Conservation (phyloP, 202 grass and related monocot species). For the Musa balbisiana region DNA sequence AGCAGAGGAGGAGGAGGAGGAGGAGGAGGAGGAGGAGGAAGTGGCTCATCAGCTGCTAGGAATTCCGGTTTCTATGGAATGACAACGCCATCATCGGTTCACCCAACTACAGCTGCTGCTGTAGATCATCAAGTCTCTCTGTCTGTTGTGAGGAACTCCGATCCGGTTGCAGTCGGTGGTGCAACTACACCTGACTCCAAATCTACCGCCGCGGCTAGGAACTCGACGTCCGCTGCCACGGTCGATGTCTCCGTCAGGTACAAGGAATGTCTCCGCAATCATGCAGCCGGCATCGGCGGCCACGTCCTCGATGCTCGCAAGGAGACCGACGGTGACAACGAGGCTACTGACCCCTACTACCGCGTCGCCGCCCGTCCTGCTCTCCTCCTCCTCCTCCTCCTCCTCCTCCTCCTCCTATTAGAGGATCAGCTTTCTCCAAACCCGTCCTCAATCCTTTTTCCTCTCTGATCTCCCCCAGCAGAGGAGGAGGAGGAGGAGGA, state of each 20-base stretch:
- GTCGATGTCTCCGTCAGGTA: background rate
- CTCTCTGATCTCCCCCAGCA: background rate
- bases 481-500: conserved; percentile 4
- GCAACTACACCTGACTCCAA: background rate
- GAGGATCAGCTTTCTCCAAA: conserved; percentile 13
- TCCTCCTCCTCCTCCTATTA: background rate
- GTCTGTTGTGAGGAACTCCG: background rate
- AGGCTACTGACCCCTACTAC: background rate
- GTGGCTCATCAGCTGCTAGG: background rate
- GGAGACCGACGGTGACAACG: background rate
- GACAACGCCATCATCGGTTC: background rate
- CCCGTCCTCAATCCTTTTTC: conserved; percentile 11
- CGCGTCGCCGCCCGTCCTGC: background rate
- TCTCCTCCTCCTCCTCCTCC: conserved; percentile 5
- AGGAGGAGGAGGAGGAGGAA: background rate
- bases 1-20: conserved; percentile 2
- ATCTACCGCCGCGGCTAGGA: background rate
- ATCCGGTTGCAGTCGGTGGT: background rate
- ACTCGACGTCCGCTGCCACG: background rate
- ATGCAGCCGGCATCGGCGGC: conserved; percentile 3
- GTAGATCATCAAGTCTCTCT: background rate
- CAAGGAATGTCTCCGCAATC: conserved; percentile 10
- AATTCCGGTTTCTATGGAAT: background rate
- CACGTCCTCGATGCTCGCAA: conserved; percentile 11
- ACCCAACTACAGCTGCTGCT: background rate